Percentiles rank a stretch among this genome's conserved stretches.
Evolutionary conservation across 2,329 filamentous ascomycete genomes (phyloP).

Genomic region (Tolypocladium inflatum): DNA sequence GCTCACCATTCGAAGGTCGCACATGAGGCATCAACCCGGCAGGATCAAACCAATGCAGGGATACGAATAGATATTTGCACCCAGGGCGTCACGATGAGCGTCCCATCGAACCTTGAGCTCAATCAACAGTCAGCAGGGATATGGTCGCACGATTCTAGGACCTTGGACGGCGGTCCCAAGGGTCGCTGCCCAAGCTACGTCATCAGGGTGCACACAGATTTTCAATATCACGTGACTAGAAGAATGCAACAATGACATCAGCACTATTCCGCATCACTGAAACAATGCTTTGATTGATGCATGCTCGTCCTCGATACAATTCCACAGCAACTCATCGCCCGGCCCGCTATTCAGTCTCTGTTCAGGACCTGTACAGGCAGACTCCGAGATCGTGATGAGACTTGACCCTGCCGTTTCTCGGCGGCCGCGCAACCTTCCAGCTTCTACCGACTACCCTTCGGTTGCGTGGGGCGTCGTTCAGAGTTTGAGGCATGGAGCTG

Average conservation of each 20-base stretch:
- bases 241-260: neutral
- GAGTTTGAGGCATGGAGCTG: neutral
- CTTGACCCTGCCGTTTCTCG: neutral
- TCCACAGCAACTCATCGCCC: neutral
- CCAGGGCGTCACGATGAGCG: neutral
- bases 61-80: too few relatives aligned
- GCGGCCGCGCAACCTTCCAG: neutral
- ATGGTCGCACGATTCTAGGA: neutral
- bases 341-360: too few relatives aligned
- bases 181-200: neutral
- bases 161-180: neutral
- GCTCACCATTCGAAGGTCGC: neutral
- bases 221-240: neutral
- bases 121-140: neutral
- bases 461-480: neutral
- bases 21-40: too few relatives aligned
- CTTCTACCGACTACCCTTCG: neutral
- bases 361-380: neutral
- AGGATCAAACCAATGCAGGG: too few relatives aligned
- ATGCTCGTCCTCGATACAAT: neutral
- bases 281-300: neutral
- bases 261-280: neutral
- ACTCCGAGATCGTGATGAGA: neutral
- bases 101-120: neutral
- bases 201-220: neutral